Percentiles rank a stretch among this genome's conserved stretches.
phyloP scores from a whole-genome alignment of 2,329 filamentous ascomycete genomes.

The Sporothrix sp. region DNA sequence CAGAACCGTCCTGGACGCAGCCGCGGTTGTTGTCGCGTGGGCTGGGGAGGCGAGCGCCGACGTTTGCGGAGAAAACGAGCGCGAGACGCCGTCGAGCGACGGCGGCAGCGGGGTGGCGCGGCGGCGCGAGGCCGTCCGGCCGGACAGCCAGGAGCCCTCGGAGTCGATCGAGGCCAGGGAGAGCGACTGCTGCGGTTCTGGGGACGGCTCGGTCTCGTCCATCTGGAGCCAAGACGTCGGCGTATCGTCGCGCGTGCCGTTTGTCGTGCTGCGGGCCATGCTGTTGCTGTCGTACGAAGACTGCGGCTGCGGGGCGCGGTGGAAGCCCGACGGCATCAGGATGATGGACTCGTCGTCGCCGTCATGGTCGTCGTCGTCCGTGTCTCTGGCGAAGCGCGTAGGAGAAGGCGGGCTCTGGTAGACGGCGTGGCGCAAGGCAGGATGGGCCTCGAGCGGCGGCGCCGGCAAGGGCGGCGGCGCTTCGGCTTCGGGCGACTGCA shows the following conservation, averaged over 20 bases:
- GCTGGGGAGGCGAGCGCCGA: constrained; percentile 17
- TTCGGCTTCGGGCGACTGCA: constrained; percentile 62
- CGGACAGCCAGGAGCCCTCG: constrained; percentile 91
- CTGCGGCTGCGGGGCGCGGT: constrained; percentile 21
- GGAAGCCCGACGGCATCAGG: constrained; percentile 3
- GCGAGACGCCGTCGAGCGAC: constrained; percentile 45
- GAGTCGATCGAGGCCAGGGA: constrained; percentile 92
- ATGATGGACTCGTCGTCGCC: constrained; percentile 21
- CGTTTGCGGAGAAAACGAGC: constrained; percentile 32
- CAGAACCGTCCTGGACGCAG: neutral
- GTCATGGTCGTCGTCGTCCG: constrained; percentile 14
- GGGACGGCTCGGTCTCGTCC: constrained; percentile 38
- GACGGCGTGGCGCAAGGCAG: constrained; percentile 7
- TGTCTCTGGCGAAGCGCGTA: too few species aligned
- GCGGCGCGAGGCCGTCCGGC: constrained; percentile 40
- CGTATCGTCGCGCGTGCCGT: constrained; percentile 32
- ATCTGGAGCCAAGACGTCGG: constrained; percentile 32
- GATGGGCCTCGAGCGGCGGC: neutral
- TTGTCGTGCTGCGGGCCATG: constrained; percentile 14
- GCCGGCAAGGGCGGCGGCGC: constrained; percentile 21
- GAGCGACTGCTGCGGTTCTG: constrained; percentile 61
- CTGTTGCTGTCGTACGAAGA: constrained; percentile 9
- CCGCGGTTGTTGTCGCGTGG: neutral
- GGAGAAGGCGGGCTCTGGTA: constrained; percentile 15
- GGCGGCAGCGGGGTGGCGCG: constrained; percentile 33